These are phyloP conservation scores for Kodamaea kaohsiungensis DNA, from an alignment of 805 yeast species.

Conservation along the genomic window DNA sequence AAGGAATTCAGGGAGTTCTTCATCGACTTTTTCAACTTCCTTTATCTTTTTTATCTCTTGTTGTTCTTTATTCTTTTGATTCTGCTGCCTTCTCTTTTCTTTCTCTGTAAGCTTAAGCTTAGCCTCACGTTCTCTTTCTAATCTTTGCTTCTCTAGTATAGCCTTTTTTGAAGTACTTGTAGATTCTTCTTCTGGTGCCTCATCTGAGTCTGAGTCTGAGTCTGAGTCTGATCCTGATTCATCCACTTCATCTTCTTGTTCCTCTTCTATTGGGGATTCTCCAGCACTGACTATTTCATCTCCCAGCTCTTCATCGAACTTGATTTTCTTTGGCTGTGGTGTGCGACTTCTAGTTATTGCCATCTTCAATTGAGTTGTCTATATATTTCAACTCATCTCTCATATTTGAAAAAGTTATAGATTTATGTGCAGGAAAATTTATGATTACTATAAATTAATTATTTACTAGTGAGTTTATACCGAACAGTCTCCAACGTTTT, in stretches of 20 bases:
- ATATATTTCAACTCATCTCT: constrained; percentile 9
- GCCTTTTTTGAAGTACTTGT: constrained; percentile 28
- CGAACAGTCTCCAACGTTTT: constrained; percentile 36
- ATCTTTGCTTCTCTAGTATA: constrained; percentile 26
- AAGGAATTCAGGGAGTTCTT: constrained; percentile 40
- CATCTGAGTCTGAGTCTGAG: constrained; percentile 29
- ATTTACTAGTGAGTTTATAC: constrained; percentile 30
- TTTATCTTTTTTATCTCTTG: constrained; percentile 30
- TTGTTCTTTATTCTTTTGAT: constrained; percentile 35
- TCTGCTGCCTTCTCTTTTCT: constrained; percentile 38
- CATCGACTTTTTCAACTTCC: constrained; percentile 14
- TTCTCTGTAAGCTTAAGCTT: constrained; percentile 28
- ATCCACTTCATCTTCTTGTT: constrained; percentile 15
- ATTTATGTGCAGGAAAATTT: background rate
- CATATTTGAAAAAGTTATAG: constrained; percentile 3
- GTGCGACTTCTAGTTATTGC: constrained; percentile 31
- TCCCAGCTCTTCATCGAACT: constrained; percentile 30
- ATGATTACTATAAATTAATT: constrained; percentile 6
- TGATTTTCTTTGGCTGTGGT: constrained; percentile 27
- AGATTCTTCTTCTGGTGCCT: constrained; percentile 48
- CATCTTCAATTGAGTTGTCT: constrained; percentile 17
- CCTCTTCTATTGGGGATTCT: constrained; percentile 9
- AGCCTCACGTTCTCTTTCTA: constrained; percentile 22
- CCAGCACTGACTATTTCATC: constrained; percentile 7
- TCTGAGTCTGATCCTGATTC: constrained; percentile 17